A percentile compares a stretch with the other conserved stretches of the same genome.
Conservation (phyloP, 257 asterid species). For the Primulina eburnea region DNA sequence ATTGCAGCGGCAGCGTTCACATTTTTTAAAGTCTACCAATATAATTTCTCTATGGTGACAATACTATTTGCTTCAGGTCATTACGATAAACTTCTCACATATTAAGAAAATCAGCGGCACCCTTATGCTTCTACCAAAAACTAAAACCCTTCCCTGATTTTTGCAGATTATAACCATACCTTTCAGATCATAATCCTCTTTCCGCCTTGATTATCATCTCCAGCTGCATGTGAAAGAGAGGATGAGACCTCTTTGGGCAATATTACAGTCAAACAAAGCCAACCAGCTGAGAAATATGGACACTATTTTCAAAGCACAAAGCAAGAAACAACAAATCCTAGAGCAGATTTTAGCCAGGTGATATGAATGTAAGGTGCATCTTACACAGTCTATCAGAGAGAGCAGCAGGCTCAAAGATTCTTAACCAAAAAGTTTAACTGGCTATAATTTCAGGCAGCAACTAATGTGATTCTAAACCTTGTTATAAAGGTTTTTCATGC, state of each 20-base stretch:
- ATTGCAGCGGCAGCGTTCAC: background rate
- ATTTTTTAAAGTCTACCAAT: too few species aligned
- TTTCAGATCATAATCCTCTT: conserved; percentile 44
- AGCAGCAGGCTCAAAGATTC: background rate
- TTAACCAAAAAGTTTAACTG: background rate
- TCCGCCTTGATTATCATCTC: conserved; percentile 35
- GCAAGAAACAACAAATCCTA: background rate
- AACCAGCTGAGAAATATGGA: background rate
- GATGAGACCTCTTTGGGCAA: background rate
- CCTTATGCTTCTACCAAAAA: conserved; percentile 13
- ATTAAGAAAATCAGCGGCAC: conserved; percentile 14
- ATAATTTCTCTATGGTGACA: conserved; percentile 14
- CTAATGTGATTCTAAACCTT: background rate
- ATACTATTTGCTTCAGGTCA: conserved; percentile 22
- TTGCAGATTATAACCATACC: conserved; percentile 19
- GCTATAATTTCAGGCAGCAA: background rate
- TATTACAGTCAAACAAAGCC: background rate
- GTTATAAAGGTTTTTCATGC: background rate
- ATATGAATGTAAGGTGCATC: background rate
- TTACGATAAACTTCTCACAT: conserved; percentile 6
- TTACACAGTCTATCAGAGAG: background rate
- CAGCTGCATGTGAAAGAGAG: conserved; percentile 36
- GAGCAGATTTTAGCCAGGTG: background rate
- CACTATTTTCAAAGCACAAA: background rate
- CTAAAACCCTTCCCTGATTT: conserved; percentile 4